Percentiles rank a stretch among this genome's conserved stretches.
These are phyloP conservation scores for Onygenales sp. DNA, from an alignment of 2,329 filamentous ascomycete species.

Conservation along the genomic window DNA sequence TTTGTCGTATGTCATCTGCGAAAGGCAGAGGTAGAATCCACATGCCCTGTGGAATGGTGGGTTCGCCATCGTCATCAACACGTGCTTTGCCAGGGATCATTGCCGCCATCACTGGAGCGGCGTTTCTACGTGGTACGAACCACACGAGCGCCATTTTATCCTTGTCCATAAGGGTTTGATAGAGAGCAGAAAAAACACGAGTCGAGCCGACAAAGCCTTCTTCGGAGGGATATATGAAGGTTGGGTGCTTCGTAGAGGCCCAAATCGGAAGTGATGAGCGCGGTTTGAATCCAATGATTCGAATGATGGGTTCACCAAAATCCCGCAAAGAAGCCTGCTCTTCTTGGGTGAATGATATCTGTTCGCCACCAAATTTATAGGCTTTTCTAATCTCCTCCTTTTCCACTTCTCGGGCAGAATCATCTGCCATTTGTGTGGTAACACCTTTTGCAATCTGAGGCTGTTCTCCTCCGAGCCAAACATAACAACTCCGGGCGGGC, in stretches of 20 bases:
- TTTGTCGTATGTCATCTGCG: slow-evolving; percentile 74
- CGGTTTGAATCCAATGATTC: slow-evolving; percentile 90
- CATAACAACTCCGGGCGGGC: slow-evolving; percentile 71
- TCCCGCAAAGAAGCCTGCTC: slow-evolving; percentile 69
- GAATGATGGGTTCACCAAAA: slow-evolving; percentile 74
- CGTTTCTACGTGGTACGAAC: slow-evolving; percentile 76
- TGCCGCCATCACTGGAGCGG: slow-evolving; percentile 68
- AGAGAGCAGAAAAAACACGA: slow-evolving; percentile 81
- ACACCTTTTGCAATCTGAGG: slow-evolving; percentile 68
- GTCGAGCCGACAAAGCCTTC: slow-evolving; percentile 84
- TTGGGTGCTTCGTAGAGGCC: slow-evolving; percentile 77
- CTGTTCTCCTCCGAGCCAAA: slow-evolving; percentile 80
- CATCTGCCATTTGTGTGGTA: slow-evolving; percentile 67
- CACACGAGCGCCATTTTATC: slow-evolving; percentile 80
- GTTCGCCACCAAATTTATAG: slow-evolving; percentile 91
- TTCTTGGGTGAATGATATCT: slow-evolving; percentile 74
- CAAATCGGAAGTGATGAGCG: slow-evolving; percentile 64
- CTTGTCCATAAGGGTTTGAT: slow-evolving; percentile 71
- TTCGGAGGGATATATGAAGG: slow-evolving; percentile 90
- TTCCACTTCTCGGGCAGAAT: slow-evolving; percentile 66
- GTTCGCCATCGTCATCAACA: slow-evolving; percentile 55
- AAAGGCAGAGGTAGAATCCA: slow-evolving; percentile 86
- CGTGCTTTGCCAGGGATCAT: slow-evolving; percentile 66
- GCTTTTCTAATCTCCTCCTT: slow-evolving; percentile 79
- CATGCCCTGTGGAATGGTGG: slow-evolving; percentile 68